Evolutionary conservation across 371 early-diverging fungal genomes (phyloP).

Genomic region (Mortierella sp.): DNA sequence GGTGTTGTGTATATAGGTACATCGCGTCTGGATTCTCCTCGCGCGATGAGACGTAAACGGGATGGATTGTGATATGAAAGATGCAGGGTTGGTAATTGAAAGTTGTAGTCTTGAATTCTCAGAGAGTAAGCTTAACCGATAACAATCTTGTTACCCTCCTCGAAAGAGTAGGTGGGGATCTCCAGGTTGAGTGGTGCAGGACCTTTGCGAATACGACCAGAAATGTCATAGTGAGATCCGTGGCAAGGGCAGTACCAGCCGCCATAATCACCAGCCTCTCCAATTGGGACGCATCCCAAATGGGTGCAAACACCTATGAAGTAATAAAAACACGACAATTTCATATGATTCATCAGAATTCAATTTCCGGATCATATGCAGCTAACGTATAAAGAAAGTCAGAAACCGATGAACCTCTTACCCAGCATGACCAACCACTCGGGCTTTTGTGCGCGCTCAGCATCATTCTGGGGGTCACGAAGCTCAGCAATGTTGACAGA

Average conservation of each 20-base stretch:
- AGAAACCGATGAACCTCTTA: constrained; percentile 8
- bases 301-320: constrained; percentile 95
- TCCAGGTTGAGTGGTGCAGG: constrained; percentile 99
- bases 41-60: not conserved
- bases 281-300: constrained; percentile 98
- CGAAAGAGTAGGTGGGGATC: constrained; percentile 87
- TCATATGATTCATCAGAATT: too few species aligned
- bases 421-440: constrained; percentile 96
- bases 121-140: constrained; percentile 64
- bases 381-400: not conserved
- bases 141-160: constrained; percentile 65
- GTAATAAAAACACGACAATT: not conserved
- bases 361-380: too few species aligned
- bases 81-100: not conserved
- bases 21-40: not conserved
- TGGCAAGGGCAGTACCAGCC: constrained; percentile 99
- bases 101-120: not conserved
- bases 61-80: constrained; percentile 4
- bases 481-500: constrained; percentile 80
- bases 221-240: constrained; percentile 81
- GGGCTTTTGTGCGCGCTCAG: constrained; percentile 91
- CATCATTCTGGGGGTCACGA: constrained; percentile 94
- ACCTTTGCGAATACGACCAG: constrained; percentile 97
- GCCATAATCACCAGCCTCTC: constrained; percentile 97
- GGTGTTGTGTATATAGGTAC: constrained; percentile 4